Base-by-base conservation (phyloP, 345 rosid genomes). In the Eucalyptus pauciflora region DNA sequence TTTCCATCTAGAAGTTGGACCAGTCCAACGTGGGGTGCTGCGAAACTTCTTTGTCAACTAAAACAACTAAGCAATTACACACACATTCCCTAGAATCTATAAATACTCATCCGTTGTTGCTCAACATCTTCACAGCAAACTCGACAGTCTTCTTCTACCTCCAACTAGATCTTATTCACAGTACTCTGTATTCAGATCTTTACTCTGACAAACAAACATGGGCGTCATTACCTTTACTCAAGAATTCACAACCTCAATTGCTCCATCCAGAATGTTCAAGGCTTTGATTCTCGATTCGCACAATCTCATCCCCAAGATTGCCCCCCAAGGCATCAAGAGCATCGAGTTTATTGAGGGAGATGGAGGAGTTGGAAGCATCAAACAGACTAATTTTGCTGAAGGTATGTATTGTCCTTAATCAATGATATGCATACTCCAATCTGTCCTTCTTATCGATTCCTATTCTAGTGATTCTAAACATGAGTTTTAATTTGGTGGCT, bases 281-380 rank as follows among this genome's bases (percentile, higher is more conserved):
- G 92, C 91, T 24, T 17, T 69, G 43, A 83, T 89, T 10, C 87
- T 85, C 56, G 92, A 92, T 64, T 83, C 85, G 4, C 87, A 87
- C 87, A 88, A 18, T 51, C 80, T 92, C 31, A 50, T 89, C 27
- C 92, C 89, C 50, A 89, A 89, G 88, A 29, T 90, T 51, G 60
- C 89, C 14, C 92, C 91, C 27, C 89, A 88, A 27, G 88, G 62
- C 60, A 49, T 92, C 62, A 52, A 87, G 69, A 79, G 89, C 85
- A 17, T 86, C 17, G 86, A 88, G 27, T 86, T 85, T 76, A 80
- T 92, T 48, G 76, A 89, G 87, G 93, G 93, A 50, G 86, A 92
- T 64, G 92, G 92, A 41, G 90, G 93, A 10, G 86, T 86, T 27
- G 92, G 58, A 52, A 52, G 58, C 58, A 52, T 52, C 58, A 48